Evolutionary conservation across 768 basidiomycete genomes (phyloP), one percentile per base, ranked within the genome.

Genomic region (Amanita brunnescens): DNA sequence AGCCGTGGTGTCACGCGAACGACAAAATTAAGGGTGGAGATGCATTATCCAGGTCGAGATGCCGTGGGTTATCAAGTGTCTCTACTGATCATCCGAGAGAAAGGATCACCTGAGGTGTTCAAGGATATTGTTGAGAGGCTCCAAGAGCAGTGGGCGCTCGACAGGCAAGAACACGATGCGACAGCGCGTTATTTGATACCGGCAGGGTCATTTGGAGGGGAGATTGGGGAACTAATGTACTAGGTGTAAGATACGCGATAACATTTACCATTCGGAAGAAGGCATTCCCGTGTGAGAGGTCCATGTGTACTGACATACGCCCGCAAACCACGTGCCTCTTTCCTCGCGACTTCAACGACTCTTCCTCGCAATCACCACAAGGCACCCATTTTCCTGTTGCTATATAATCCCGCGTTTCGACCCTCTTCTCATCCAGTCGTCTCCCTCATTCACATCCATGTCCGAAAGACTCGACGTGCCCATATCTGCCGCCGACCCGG

Each of bases 31-130:
- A 79, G 85, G 51, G 85, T 93, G 32, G 91, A 95, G 61, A 71
- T 93, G 58, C 71, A 77, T 26, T 62, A 64, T 57, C 70, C 69
- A 24, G 58, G 57, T 62, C 55, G 75, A 67, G 40, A 79, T 70
- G 55, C 64, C 30, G 63, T 62, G 42, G 62, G 66, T 8, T 66
- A 63, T 48, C 69, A 74, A 54, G 79, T 85, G 10, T 71, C 73
- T 33, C 65, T 95, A 57, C 71, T 76, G 14, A 62, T 95, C 46
- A 73, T 88, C 12, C 84, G 89, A 57, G 93, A 96, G 70, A 92
- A 84, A 64, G 95, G 95, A 3, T 85, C 92, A 14, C 71, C 81
- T 38, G 88, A 89, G 20, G 83, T 78, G 24, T 91, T 96, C 71
- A 87, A 83, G 65, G 74, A 79, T 46, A 71, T 91, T 24, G 88